A percentile compares a stretch with the other conserved stretches of the same genome.
phyloP scores from a whole-genome alignment of 2,329 filamentous ascomycete genomes.

The Colletotrichum brevisporum region DNA sequence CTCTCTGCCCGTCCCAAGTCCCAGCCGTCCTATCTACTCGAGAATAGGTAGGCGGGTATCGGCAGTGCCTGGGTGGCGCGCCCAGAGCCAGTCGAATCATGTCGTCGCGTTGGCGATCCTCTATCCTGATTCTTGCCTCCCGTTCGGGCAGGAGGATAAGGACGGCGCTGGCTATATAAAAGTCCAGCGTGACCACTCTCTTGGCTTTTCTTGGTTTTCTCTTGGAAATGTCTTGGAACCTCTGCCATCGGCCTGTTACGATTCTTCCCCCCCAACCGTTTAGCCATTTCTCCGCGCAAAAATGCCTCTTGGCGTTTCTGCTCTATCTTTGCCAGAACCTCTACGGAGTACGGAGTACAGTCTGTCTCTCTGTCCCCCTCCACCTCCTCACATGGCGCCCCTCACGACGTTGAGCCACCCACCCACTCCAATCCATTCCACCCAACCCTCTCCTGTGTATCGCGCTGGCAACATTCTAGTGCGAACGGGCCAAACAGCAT shows the following conservation, averaged over 20 bases:
- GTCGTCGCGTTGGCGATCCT: not conserved
- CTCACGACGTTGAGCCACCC: not conserved
- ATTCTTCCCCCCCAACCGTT: slow-evolving; percentile 3
- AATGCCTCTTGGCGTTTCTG: slow-evolving; percentile 24
- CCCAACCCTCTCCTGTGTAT: not conserved
- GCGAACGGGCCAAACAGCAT: not conserved
- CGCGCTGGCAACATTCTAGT: not conserved
- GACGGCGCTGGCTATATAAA: slow-evolving; percentile 27
- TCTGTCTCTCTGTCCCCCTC: not conserved
- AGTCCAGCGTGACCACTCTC: slow-evolving; percentile 26
- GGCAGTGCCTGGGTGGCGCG: slow-evolving; percentile 22
- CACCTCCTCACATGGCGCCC: not conserved
- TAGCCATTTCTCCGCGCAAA: slow-evolving; percentile 18
- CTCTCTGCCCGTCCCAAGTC: not conserved
- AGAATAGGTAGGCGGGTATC: slow-evolving; percentile 12
- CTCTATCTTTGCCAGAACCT: slow-evolving; percentile 26
- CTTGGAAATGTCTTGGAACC: slow-evolving; percentile 33
- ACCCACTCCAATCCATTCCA: not conserved
- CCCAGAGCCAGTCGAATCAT: slow-evolving; percentile 30
- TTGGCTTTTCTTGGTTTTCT: slow-evolving; percentile 39
- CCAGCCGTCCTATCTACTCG: not conserved
- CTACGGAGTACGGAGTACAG: not conserved
- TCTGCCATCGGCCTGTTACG: not conserved
- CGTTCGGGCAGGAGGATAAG: slow-evolving; percentile 36
- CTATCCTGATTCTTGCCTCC: slow-evolving; percentile 6